These are phyloP conservation scores for Linum lewisii DNA, from an alignment of 345 rosid genomes.

Conservation along the genomic window DNA sequence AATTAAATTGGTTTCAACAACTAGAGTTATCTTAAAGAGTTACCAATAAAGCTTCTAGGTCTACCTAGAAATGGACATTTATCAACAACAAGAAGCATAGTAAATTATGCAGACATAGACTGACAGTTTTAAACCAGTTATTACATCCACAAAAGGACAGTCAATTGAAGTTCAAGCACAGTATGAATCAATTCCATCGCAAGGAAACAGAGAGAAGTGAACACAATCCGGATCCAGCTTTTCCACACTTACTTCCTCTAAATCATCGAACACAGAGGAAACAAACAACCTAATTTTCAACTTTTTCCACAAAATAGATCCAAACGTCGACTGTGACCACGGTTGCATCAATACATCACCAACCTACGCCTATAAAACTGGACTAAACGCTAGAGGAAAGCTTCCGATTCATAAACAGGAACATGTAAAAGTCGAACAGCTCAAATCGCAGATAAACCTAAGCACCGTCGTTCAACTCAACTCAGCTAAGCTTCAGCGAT, in stretches of 20 bases:
- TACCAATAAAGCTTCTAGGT: neutral
- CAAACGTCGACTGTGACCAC: neutral
- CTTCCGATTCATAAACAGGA: neutral
- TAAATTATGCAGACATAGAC: neutral
- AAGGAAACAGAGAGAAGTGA: neutral
- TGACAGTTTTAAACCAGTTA: too few relatives aligned
- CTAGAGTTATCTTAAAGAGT: neutral
- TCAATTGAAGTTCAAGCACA: neutral
- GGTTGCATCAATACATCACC: neutral
- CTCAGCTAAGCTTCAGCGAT: too few relatives aligned
- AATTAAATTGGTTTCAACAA: neutral
- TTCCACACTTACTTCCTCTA: too few relatives aligned
- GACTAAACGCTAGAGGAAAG: neutral
- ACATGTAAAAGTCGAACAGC: neutral
- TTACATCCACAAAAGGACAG: too few relatives aligned
- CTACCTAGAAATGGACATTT: neutral
- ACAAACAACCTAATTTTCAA: neutral
- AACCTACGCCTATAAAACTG: too few relatives aligned
- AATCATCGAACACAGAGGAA: neutral
- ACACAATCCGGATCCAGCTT: neutral
- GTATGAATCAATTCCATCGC: neutral
- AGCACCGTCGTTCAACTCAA: neutral
- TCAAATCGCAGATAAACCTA: too few relatives aligned
- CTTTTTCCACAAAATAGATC: neutral
- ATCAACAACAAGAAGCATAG: neutral